Percentiles rank a stretch among this genome's conserved stretches.
Conservation (phyloP, 1,284 basidiomycete genomes). For the Boletus mariae region DNA sequence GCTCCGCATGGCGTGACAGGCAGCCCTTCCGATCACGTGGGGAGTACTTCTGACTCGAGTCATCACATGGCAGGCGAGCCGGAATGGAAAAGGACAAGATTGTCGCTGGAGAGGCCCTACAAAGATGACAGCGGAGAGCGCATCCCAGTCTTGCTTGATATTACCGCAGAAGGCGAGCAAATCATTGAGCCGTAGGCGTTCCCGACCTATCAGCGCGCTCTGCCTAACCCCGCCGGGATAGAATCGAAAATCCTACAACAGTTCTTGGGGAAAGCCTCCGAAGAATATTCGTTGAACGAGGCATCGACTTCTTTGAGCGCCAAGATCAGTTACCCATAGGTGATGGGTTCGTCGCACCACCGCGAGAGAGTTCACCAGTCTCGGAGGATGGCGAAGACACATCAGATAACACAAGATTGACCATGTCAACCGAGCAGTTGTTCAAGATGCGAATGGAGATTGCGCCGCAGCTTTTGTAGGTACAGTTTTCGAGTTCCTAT, state of each 20-base stretch:
- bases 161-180: conserved; percentile 62
- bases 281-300: conserved; percentile 68
- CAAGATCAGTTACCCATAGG: conserved; percentile 35
- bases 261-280: conserved; percentile 59
- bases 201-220: conserved; percentile 10
- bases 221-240: conserved; percentile 18
- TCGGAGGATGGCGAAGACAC: conserved; percentile 30
- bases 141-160: conserved; percentile 64
- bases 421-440: conserved; percentile 73
- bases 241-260: conserved; percentile 54
- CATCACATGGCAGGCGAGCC: conserved; percentile 35
- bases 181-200: conserved; percentile 63
- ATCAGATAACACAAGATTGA: conserved; percentile 33
- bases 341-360: conserved; percentile 21
- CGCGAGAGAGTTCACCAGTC: conserved; percentile 23
- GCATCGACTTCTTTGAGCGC: conserved; percentile 69
- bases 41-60: background rate
- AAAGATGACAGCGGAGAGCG: conserved; percentile 65
- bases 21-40: conserved; percentile 27
- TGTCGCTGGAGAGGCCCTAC: conserved; percentile 74
- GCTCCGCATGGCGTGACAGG: background rate
- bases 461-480: conserved; percentile 66
- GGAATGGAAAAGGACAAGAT: conserved; percentile 55
- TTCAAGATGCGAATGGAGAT: conserved; percentile 69
- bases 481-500: background rate